phyloP scores from a whole-genome alignment of 2,329 filamentous ascomycete species.

The Penicillium sumatraense region DNA sequence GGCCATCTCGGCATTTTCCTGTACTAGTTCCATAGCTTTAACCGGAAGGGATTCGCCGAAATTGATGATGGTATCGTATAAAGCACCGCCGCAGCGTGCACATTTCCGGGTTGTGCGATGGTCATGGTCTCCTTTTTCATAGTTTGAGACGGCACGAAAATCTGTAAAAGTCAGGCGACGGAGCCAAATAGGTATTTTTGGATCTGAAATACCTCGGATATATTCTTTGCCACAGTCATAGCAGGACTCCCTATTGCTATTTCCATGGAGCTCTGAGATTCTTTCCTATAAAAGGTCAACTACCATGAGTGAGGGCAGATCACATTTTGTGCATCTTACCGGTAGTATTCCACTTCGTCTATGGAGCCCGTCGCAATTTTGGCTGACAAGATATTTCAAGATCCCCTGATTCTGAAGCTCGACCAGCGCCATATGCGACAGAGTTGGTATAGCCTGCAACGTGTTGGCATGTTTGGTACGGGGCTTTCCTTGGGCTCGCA shows the following conservation, averaged over 20 bases:
- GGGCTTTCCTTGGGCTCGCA: constrained; percentile 48
- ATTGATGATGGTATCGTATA: constrained; percentile 25
- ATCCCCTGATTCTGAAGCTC: constrained; percentile 48
- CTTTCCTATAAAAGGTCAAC: not conserved
- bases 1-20: constrained; percentile 44
- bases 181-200: not conserved
- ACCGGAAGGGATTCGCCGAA: not conserved
- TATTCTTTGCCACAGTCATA: constrained; percentile 53
- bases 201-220: constrained; percentile 37
- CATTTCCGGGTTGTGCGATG: constrained; percentile 55
- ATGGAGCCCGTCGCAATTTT: constrained; percentile 54
- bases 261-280: constrained; percentile 55
- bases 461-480: constrained; percentile 42
- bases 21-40: constrained; percentile 29
- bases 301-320: not conserved
- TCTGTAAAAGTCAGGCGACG: constrained; percentile 35
- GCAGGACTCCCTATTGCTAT: constrained; percentile 54
- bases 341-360: constrained; percentile 53
- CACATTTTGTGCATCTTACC: no score
- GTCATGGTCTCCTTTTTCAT: constrained; percentile 49
- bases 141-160: constrained; percentile 50
- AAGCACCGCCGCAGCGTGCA: constrained; percentile 41
- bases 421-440: constrained; percentile 54
- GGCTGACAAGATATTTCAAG: constrained; percentile 51
- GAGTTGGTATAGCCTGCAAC: constrained; percentile 51